Evolutionary conservation across 345 rosid species (phyloP).

Genomic region (Populus davidiana): DNA sequence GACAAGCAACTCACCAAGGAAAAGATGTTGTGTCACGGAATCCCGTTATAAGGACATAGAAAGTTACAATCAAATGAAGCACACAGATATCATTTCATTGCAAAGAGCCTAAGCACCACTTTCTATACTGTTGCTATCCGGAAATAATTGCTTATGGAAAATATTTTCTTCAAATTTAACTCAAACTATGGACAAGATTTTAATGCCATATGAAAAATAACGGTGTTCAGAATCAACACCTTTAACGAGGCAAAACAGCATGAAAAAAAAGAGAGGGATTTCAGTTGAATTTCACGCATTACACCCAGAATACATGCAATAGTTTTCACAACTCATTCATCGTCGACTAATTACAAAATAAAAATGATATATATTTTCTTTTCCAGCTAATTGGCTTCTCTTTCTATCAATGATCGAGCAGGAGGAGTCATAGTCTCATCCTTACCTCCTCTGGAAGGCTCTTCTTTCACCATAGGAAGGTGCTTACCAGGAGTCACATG

Average conservation of each 20-base stretch:
- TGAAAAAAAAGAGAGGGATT: not conserved
- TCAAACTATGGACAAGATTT: not conserved
- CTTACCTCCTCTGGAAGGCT: conserved; percentile 29
- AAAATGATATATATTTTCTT: conserved; percentile 6
- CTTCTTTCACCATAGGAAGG: conserved; percentile 46
- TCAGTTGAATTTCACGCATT: not conserved
- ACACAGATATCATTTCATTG: not conserved
- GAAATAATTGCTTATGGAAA: not conserved
- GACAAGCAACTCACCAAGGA: not conserved
- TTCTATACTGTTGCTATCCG: not conserved
- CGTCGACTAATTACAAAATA: not conserved
- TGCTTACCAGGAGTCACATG: conserved; percentile 40
- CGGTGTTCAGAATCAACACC: not conserved
- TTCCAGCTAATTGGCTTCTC: conserved; percentile 39
- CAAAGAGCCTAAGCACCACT: not conserved
- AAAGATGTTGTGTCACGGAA: not conserved
- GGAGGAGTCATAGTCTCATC: conserved; percentile 66
- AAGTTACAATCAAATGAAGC: not conserved
- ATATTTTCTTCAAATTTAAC: not conserved
- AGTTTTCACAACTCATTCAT: conserved; percentile 11
- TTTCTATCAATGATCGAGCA: conserved; percentile 46
- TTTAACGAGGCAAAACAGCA: not conserved
- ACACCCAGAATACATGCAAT: conserved; percentile 10
- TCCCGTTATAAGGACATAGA: not conserved
- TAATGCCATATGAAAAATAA: not conserved